Conservation (phyloP, 371 early-diverging fungal species). For the Mucor circinelloides region DNA sequence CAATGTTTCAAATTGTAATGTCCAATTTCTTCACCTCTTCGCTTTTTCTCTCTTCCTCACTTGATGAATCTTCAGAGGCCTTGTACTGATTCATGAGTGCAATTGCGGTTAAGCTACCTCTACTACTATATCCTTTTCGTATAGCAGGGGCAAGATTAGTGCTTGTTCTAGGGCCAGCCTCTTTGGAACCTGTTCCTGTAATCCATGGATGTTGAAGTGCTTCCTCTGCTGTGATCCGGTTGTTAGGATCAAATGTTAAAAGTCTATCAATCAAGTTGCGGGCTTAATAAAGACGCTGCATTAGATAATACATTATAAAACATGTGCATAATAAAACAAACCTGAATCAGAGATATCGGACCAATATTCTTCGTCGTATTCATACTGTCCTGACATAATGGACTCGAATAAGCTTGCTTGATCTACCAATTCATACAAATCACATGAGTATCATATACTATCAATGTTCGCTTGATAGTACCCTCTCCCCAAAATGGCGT, state of each 20-base stretch:
- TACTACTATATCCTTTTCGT: slow-evolving; percentile 22
- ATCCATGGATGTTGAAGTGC: slow-evolving; percentile 84
- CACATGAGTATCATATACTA: background rate
- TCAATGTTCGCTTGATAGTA: slow-evolving; percentile 6
- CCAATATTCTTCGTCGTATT: slow-evolving; percentile 83
- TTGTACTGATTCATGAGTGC: slow-evolving; percentile 8
- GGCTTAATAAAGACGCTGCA: slow-evolving; percentile 47
- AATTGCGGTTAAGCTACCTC: slow-evolving; percentile 15
- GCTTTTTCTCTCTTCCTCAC: slow-evolving; percentile 19
- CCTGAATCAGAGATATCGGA: slow-evolving; percentile 72
- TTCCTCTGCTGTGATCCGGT: slow-evolving; percentile 72
- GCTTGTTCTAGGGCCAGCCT: slow-evolving; percentile 21
- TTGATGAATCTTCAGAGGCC: slow-evolving; percentile 3
- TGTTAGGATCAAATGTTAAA: slow-evolving; percentile 71
- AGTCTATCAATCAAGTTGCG: slow-evolving; percentile 78
- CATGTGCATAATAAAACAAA: slow-evolving; percentile 11
- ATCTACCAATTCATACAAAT: slow-evolving; percentile 25
- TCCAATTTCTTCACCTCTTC: slow-evolving; percentile 16
- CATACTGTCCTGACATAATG: slow-evolving; percentile 70
- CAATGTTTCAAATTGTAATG: background rate
- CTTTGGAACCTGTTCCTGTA: slow-evolving; percentile 28
- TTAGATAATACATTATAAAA: background rate
- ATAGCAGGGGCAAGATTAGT: slow-evolving; percentile 35
- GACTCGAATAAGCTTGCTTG: slow-evolving; percentile 62
- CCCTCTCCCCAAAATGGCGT: slow-evolving; percentile 90